Conservation (phyloP, 768 basidiomycete species). For the Rhizopogon vesiculosus region DNA sequence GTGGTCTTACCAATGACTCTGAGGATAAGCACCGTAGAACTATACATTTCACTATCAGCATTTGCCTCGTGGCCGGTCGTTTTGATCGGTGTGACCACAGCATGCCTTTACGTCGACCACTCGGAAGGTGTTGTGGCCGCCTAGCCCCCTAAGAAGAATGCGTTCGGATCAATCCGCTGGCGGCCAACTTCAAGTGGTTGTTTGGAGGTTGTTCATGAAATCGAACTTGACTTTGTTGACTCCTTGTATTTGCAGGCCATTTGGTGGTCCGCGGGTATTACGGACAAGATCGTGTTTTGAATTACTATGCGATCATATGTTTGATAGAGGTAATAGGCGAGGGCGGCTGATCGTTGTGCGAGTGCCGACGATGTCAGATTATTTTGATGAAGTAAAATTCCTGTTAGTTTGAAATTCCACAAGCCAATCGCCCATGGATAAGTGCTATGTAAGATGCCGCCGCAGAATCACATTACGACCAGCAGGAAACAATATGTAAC, state of each 20-base stretch:
- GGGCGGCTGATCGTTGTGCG: neutral
- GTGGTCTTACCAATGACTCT: neutral
- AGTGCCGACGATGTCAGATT: neutral
- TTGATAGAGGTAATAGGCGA: neutral
- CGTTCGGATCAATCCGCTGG: neutral
- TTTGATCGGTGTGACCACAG: neutral
- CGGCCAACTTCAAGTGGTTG: neutral
- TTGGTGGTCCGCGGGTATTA: neutral
- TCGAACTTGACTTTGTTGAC: too few relatives aligned
- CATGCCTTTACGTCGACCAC: neutral
- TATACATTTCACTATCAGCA: neutral
- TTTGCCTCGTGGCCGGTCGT: neutral
- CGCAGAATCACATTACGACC: neutral
- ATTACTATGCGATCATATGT: too few relatives aligned
- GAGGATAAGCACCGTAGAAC: neutral
- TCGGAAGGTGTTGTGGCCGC: neutral
- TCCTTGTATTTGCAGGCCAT: neutral
- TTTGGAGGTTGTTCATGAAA: neutral
- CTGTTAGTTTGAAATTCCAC: neutral
- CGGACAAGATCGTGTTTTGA: too few relatives aligned
- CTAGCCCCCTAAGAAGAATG: neutral
- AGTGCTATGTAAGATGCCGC: neutral
- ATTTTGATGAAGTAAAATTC: neutral
- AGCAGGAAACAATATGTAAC: neutral
- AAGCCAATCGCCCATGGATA: too few relatives aligned